phyloP scores from a whole-genome alignment of 164 flowering plant genomes.

The Magnolia sinica region DNA sequence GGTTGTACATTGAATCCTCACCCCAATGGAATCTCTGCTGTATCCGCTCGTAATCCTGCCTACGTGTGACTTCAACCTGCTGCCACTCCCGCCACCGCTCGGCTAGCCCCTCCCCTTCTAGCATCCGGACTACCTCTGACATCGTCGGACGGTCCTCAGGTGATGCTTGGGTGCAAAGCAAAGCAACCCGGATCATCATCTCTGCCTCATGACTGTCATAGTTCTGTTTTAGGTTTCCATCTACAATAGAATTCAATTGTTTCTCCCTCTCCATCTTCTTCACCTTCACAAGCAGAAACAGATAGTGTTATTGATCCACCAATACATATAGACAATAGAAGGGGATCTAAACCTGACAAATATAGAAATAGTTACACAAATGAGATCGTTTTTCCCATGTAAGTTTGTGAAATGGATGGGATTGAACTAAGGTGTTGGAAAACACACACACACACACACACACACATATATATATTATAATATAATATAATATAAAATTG shows the following conservation, averaged over 20 bases:
- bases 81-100: constrained; percentile 98
- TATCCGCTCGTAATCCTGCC: constrained; percentile 69
- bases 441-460: too few relatives aligned
- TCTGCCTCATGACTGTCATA: constrained; percentile 69
- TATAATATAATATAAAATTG: too few relatives aligned
- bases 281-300: constrained; percentile 36
- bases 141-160: constrained; percentile 91
- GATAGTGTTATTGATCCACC: background rate
- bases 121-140: constrained; percentile 96
- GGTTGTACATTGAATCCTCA: constrained; percentile 75
- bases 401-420: background rate
- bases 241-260: constrained; percentile 71
- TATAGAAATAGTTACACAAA: background rate
- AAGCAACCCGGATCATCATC: constrained; percentile 85
- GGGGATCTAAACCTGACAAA: background rate
- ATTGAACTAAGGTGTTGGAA: background rate
- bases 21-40: constrained; percentile 87
- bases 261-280: constrained; percentile 87
- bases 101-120: constrained; percentile 93
- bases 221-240: constrained; percentile 46
- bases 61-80: constrained; percentile 67
- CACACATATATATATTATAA: too few relatives aligned
- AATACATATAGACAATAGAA: background rate
- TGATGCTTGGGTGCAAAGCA: constrained; percentile 80
- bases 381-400: background rate